phyloP scores from a whole-genome alignment of 148 eudicot species.

The Camellia japonica region DNA sequence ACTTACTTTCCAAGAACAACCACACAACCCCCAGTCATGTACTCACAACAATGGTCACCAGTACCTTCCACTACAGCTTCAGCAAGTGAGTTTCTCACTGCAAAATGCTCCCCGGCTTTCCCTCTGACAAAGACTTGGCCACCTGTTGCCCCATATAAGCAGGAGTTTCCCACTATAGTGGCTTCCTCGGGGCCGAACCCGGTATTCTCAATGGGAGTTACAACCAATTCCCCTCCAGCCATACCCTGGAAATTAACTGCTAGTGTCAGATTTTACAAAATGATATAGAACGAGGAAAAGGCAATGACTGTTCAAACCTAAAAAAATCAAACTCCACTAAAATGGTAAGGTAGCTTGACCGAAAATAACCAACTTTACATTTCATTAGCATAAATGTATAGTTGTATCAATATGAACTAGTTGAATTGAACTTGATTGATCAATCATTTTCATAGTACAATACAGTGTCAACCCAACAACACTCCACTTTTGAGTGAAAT shows the following conservation, averaged over 20 bases:
- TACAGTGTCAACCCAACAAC: neutral
- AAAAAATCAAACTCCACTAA: neutral
- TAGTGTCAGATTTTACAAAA: constrained; percentile 6
- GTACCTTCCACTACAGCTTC: constrained; percentile 96
- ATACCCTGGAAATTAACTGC: constrained; percentile 56
- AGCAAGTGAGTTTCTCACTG: constrained; percentile 94
- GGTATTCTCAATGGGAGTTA: constrained; percentile 72
- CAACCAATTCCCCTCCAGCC: constrained; percentile 99
- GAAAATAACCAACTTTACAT: neutral
- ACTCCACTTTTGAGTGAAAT: neutral
- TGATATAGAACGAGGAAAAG: neutral
- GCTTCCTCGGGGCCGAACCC: constrained; percentile 94
- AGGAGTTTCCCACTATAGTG: constrained; percentile 90
- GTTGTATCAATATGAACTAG: neutral
- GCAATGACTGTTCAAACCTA: neutral
- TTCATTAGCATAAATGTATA: neutral
- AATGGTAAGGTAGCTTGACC: neutral
- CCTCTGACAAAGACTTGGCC: constrained; percentile 92
- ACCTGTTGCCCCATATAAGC: constrained; percentile 97
- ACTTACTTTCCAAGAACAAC: constrained; percentile 93
- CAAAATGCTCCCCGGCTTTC: constrained; percentile 98
- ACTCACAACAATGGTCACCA: constrained; percentile 95
- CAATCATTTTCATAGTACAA: neutral
- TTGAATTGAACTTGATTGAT: neutral
- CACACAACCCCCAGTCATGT: constrained; percentile 99